A percentile compares a stretch with the other conserved stretches of the same genome.
These are phyloP conservation scores for Circinella minor DNA, from an alignment of 371 early-diverging fungal species.

Conservation along the genomic window DNA sequence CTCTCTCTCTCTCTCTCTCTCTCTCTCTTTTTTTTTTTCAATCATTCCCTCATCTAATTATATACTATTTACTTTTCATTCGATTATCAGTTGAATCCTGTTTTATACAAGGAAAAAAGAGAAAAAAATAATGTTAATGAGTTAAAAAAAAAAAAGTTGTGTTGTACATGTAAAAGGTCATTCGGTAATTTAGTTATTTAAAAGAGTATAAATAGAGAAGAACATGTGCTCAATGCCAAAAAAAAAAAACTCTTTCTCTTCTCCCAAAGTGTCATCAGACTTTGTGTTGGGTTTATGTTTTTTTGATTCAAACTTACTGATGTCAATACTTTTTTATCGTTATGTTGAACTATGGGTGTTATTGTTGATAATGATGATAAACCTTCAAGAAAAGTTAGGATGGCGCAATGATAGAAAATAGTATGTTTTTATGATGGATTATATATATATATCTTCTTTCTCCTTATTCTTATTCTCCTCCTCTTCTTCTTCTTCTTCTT, in stretches of 20 bases:
- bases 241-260: neutral
- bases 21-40: neutral
- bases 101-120: neutral
- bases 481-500: too few relatives aligned
- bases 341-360: neutral
- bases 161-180: slow-evolving; percentile 2
- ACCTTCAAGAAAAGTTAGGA: neutral
- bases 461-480: too few relatives aligned
- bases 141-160: neutral
- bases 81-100: neutral
- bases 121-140: neutral
- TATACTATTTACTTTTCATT: neutral
- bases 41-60: neutral
- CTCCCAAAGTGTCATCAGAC: slow-evolving; percentile 3
- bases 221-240: slow-evolving; percentile 6
- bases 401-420: neutral
- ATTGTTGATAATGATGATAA: neutral
- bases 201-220: too few relatives aligned
- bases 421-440: too few relatives aligned
- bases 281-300: too few relatives aligned
- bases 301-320: neutral
- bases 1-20: neutral
- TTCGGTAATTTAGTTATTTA: neutral
- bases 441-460: too few relatives aligned
- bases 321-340: slow-evolving; percentile 8